phyloP scores from a whole-genome alignment of 495 filamentous ascomycete genomes.

The Hypoxylon trugodes region DNA sequence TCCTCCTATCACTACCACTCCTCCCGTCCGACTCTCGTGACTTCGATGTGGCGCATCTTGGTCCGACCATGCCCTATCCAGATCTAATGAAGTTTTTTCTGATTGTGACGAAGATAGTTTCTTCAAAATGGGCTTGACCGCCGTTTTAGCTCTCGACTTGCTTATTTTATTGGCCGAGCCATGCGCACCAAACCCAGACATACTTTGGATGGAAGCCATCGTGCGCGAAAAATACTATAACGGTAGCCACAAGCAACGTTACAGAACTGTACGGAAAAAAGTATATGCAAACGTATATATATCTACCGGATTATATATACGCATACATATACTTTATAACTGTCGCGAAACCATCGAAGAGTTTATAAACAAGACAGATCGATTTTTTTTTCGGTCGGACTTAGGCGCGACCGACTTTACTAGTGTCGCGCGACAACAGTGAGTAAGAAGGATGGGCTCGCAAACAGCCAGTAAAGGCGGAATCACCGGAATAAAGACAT shows the following conservation, averaged over 20 bases:
- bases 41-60: constrained; percentile 50
- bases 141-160: constrained; percentile 51
- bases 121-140: constrained; percentile 64
- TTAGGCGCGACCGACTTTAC: constrained; percentile 11
- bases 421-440: constrained; percentile 7
- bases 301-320: constrained; percentile 18
- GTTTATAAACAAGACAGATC: not conserved
- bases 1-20: constrained; percentile 11
- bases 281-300: constrained; percentile 27
- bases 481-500: constrained; percentile 45
- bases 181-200: constrained; percentile 40
- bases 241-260: not conserved
- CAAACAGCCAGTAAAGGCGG: constrained; percentile 35
- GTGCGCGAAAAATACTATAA: not conserved
- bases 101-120: constrained; percentile 59
- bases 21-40: constrained; percentile 32
- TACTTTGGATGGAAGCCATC: constrained; percentile 51
- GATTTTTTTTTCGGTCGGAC: constrained; percentile 6
- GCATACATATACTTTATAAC: constrained; percentile 20
- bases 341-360: constrained; percentile 23
- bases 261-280: too few relatives aligned
- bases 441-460: constrained; percentile 21
- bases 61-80: constrained; percentile 61
- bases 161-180: constrained; percentile 49
- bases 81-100: constrained; percentile 62